Evolutionary conservation across 108 stramenopile genomes (phyloP), one percentile per base, ranked within the genome.

Genomic region (Cyclotella choctawhatcheeana): DNA sequence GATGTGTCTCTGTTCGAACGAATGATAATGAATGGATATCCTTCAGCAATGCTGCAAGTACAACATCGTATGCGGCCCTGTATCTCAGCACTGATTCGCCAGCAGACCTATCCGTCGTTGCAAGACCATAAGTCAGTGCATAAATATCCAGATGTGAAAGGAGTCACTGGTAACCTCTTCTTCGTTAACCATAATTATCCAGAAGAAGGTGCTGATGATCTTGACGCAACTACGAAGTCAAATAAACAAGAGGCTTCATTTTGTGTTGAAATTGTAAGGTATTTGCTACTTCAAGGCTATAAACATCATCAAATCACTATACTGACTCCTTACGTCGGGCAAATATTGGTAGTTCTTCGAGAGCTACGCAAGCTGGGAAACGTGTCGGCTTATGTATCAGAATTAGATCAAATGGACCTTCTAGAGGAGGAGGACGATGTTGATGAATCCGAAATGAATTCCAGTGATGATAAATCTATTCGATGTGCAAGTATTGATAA

Each of bases 401-500:
- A 85, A 22, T 22, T 52, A 32, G 82, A 77, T 33, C 58, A 51
- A n/a, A 72, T 74, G 35, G 71, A 69, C 5, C 60, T 77, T 50
- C 31, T 48, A 43, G 25, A 56, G 33, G 44, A 73, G 21, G 77
- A 79, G 13, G 77, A 56, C 10, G 74, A 55, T 5, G 58, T 52
- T 27, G 69, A 45, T 54, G 62, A 53, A 51, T 18, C 44, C 8
- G 44, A 54, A 25, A 64, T 29, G 14, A 0, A 31, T 26, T 6
- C 17, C 3, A 10, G 14, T 27, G 27, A 31, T 33, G 44, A 52
- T 14, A 26, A 33, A 35, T 31, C 68, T 12, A 71, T 86, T 37
- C 48, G 85, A 26, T 81, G 79, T 51, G 75, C 82, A 16, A 71
- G 76, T 5, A 64, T 97, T 4, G 97, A 97, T 56, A 92, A 94